Conservation (phyloP, 108 stramenopile genomes). For the Stephanodiscus minutulus region DNA sequence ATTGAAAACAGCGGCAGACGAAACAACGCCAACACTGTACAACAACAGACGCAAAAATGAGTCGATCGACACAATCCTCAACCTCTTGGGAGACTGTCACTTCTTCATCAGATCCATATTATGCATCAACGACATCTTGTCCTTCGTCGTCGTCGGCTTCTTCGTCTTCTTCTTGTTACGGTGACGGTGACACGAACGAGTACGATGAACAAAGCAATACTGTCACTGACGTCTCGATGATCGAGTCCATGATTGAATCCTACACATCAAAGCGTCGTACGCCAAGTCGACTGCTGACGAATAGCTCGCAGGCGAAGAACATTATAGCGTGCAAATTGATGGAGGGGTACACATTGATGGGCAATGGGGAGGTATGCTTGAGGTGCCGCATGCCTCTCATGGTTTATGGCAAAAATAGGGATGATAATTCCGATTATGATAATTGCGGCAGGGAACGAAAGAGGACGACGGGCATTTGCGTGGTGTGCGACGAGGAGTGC, state of each 20-base stretch:
- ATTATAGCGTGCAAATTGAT: conserved; percentile 5
- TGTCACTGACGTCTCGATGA: neutral
- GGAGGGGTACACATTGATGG: conserved; percentile 7
- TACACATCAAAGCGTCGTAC: neutral
- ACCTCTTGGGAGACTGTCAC: too few species aligned
- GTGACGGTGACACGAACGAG: too few species aligned
- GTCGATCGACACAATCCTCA: too few species aligned
- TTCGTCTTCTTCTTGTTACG: too few species aligned
- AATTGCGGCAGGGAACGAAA: neutral
- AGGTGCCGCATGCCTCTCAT: conserved; percentile 7
- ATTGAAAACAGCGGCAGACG: too few species aligned
- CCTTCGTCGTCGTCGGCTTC: too few species aligned
- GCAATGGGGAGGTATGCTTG: neutral
- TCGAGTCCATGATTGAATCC: neutral
- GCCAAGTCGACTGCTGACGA: neutral
- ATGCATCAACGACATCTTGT: too few species aligned
- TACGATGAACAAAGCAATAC: too few species aligned
- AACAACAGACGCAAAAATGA: too few species aligned
- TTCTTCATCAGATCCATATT: too few species aligned
- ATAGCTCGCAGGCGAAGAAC: conserved; percentile 2
- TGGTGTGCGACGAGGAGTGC: conserved; percentile 2
- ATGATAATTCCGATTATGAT: neutral
- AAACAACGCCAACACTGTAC: too few species aligned
- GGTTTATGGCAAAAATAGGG: neutral
- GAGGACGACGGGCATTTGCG: neutral